A percentile compares a stretch with the other conserved stretches of the same genome.
Conservation (phyloP, 495 filamentous ascomycete species). For the Podospora didyma region DNA sequence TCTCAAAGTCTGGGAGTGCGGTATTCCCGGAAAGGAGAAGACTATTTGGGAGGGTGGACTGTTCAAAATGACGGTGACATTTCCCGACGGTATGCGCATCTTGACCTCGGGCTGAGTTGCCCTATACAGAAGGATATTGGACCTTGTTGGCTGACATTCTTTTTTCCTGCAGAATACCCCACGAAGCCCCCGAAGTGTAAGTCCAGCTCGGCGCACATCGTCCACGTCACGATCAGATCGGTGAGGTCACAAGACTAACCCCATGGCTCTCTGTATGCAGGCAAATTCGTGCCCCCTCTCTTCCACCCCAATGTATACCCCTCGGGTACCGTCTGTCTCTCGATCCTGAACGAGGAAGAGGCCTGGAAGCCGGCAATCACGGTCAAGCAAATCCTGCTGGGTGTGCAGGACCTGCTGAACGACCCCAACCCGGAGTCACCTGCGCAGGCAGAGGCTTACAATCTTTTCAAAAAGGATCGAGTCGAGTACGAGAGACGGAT, state of each 20-base stretch:
- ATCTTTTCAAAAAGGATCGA: constrained; percentile 89
- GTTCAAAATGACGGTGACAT: constrained; percentile 88
- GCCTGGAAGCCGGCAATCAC: constrained; percentile 98
- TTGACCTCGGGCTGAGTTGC: background rate
- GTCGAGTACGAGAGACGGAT: constrained; percentile 84
- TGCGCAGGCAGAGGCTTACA: constrained; percentile 96
- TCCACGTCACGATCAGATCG: constrained; percentile 4
- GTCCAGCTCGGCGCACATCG: constrained; percentile 20
- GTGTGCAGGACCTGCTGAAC: constrained; percentile 91
- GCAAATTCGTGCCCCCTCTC: constrained; percentile 93
- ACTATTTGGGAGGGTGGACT: constrained; percentile 96
- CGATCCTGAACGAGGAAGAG: constrained; percentile 97
- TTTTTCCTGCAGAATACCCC: constrained; percentile 72
- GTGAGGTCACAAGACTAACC: constrained; percentile 20
- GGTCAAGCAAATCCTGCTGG: constrained; percentile 92
- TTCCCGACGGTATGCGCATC: constrained; percentile 79
- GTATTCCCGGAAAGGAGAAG: constrained; percentile 90
- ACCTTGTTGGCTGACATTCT: constrained; percentile 13
- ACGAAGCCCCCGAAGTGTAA: constrained; percentile 98
- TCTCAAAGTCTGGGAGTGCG: constrained; percentile 93
- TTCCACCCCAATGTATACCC: constrained; percentile 99
- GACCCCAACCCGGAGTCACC: constrained; percentile 97
- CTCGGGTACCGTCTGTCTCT: constrained; percentile 94
- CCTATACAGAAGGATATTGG: background rate
- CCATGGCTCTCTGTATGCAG: constrained; percentile 42